Conservation (phyloP, 2,329 filamentous ascomycete species). For the Teratosphaeriaceae sp. region DNA sequence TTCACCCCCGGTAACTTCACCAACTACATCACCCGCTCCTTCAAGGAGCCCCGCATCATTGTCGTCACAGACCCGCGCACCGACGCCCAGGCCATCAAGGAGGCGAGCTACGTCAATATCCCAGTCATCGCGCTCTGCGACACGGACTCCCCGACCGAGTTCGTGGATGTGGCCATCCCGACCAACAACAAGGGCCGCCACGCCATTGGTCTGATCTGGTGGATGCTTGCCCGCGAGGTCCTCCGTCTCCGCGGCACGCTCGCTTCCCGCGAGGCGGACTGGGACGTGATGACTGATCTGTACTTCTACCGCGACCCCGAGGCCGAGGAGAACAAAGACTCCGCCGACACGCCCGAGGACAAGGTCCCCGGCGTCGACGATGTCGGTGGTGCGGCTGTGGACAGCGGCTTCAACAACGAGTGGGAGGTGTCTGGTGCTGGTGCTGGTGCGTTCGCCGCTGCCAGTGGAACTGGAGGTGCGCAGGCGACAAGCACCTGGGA, state of each 20-base stretch:
- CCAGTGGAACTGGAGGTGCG: slow-evolving; percentile 48
- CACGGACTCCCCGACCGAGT: slow-evolving; percentile 99
- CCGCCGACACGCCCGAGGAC: slow-evolving; percentile 69
- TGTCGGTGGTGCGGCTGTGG: slow-evolving; percentile 70
- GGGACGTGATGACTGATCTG: slow-evolving; percentile 99
- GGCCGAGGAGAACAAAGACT: slow-evolving; percentile 97
- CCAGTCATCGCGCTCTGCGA: slow-evolving; percentile 98
- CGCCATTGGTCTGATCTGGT: slow-evolving; percentile 98
- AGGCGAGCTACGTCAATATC: slow-evolving; percentile 99
- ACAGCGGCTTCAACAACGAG: slow-evolving; percentile 72
- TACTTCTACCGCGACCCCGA: slow-evolving; percentile 99
- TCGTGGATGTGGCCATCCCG: slow-evolving; percentile 98
- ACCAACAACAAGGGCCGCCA: slow-evolving; percentile 99
- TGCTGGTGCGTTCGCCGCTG: slow-evolving; percentile 60
- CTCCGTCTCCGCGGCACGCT: slow-evolving; percentile 97
- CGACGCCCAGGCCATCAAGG: slow-evolving; percentile 99
- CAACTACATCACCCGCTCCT: slow-evolving; percentile 99
- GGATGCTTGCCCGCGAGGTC: slow-evolving; percentile 99
- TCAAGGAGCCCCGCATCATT: slow-evolving; percentile 99
- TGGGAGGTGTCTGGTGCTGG: slow-evolving; percentile 71
- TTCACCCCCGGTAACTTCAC: slow-evolving; percentile 99
- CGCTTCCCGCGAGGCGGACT: slow-evolving; percentile 89
- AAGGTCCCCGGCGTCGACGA: slow-evolving; percentile 83
- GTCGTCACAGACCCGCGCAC: slow-evolving; percentile 99
- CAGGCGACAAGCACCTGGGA: slow-evolving; percentile 59